Conservation (phyloP, 208 protist genomes). For the Trichomonas gallinae region DNA sequence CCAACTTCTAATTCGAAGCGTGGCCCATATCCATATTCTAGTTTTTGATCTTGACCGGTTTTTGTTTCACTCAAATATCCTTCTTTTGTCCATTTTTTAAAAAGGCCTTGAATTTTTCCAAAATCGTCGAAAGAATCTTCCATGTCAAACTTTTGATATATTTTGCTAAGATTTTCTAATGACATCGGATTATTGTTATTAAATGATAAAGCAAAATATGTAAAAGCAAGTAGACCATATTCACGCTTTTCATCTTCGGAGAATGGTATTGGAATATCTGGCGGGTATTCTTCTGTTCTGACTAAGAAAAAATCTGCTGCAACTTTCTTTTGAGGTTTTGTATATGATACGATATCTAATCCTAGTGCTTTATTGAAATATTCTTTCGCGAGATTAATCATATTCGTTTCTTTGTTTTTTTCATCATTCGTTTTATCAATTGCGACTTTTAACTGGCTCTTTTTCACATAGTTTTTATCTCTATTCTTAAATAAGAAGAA, state of each 20-base stretch:
- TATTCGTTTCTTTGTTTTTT: neutral
- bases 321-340: neutral
- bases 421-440: neutral
- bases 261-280: neutral
- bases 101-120: neutral
- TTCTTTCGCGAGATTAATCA: neutral
- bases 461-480: neutral
- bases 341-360: neutral
- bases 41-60: neutral
- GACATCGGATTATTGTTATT: neutral
- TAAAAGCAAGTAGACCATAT: neutral
- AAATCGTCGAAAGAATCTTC: neutral
- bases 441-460: neutral
- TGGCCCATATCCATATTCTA: neutral
- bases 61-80: neutral
- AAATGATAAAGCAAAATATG: neutral
- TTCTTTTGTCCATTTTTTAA: neutral
- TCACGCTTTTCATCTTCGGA: neutral
- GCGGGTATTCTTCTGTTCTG: neutral
- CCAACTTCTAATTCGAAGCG: neutral
- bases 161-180: neutral
- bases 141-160: neutral
- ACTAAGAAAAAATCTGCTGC: neutral
- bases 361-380: neutral
- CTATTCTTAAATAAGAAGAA: neutral